A percentile compares a stretch with the other conserved stretches of the same genome.
These are phyloP conservation scores for Fomitopsis betulina DNA, from an alignment of 1,284 basidiomycete genomes.

Conservation along the genomic window DNA sequence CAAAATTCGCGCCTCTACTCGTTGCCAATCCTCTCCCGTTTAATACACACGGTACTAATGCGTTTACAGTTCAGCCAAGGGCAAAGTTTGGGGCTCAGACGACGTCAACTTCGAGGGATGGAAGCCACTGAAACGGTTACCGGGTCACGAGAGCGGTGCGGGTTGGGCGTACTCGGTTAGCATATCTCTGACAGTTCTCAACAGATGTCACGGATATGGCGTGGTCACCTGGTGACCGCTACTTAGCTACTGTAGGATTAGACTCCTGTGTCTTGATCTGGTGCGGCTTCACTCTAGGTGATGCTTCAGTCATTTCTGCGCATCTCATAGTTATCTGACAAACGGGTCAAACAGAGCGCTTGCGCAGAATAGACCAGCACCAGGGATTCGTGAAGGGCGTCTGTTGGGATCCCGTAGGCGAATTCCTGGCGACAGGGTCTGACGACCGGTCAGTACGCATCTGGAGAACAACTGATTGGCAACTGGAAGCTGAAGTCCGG, in stretches of 20 bases:
- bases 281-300: conserved; percentile 84
- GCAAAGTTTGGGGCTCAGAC: conserved; percentile 88
- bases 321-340: neutral
- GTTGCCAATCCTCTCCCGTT: neutral
- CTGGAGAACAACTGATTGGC: conserved; percentile 94
- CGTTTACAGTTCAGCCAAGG: conserved; percentile 59
- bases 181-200: neutral
- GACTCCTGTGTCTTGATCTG: conserved; percentile 92
- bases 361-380: conserved; percentile 84
- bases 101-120: conserved; percentile 97
- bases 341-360: conserved; percentile 44
- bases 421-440: conserved; percentile 94
- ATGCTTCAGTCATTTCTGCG: neutral
- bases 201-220: conserved; percentile 93
- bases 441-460: conserved; percentile 96
- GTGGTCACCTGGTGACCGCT: conserved; percentile 90
- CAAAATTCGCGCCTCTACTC: too few relatives aligned
- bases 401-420: conserved; percentile 96
- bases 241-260: conserved; percentile 90
- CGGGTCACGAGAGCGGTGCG: conserved; percentile 89
- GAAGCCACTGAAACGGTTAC: conserved; percentile 89
- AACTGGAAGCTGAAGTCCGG: conserved; percentile 75
- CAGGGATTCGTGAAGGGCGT: conserved; percentile 98
- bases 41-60: neutral
- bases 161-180: neutral